Evolutionary conservation across 345 rosid genomes (phyloP).

Genomic region (Ailanthus altissimus): DNA sequence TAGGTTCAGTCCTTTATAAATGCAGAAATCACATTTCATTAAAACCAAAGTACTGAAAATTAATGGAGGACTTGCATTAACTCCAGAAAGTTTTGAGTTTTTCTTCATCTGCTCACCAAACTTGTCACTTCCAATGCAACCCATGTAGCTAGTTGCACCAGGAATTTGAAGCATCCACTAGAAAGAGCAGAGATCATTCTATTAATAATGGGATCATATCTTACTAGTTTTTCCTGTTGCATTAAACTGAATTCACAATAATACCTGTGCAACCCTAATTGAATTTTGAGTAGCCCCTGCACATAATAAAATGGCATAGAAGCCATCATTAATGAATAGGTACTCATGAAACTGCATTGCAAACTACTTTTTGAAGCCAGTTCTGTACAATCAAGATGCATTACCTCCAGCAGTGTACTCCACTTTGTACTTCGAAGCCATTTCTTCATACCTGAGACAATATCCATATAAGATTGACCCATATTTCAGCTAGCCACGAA

Average conservation of each 20-base stretch:
- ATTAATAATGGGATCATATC: neutral
- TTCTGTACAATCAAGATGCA: neutral
- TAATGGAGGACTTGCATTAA: constrained; percentile 52
- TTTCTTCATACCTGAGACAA: constrained; percentile 56
- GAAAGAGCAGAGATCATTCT: neutral
- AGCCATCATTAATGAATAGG: neutral
- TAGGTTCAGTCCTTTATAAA: neutral
- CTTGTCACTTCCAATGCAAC: constrained; percentile 93
- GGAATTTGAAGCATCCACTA: constrained; percentile 99
- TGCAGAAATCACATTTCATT: neutral
- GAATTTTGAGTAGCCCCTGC: constrained; percentile 93
- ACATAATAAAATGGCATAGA: neutral
- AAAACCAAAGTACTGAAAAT: neutral
- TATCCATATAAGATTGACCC: neutral
- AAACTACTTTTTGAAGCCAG: neutral
- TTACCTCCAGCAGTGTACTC: constrained; percentile 82
- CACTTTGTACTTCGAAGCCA: constrained; percentile 45
- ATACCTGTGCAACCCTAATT: constrained; percentile 91
- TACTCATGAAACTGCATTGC: constrained; percentile 3
- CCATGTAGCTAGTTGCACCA: constrained; percentile 86
- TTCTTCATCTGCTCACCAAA: constrained; percentile 98
- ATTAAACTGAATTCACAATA: constrained; percentile 9
- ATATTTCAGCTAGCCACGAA: neutral
- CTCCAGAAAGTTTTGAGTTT: constrained; percentile 66
- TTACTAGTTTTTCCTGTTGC: neutral